These are phyloP conservation scores for Exophiala oligosperma DNA, from an alignment of 2,329 filamentous ascomycete genomes.

Conservation along the genomic window DNA sequence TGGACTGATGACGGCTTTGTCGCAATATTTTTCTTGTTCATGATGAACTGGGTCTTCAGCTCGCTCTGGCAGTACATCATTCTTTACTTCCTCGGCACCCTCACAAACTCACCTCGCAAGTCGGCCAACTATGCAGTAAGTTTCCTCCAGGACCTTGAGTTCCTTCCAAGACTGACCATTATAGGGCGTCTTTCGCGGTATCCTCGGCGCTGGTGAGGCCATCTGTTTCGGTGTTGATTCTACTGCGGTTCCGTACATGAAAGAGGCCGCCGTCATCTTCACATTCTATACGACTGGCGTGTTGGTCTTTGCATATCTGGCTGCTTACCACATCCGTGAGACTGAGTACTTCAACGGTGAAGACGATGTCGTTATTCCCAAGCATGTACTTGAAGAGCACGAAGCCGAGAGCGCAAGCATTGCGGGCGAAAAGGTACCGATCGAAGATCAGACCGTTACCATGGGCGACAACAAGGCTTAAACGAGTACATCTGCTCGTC, in stretches of 20 bases:
- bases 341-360: constrained; percentile 15
- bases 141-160: not conserved
- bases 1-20: constrained; percentile 13
- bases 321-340: constrained; percentile 7
- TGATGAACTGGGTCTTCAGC: constrained; percentile 10
- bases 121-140: constrained; percentile 15
- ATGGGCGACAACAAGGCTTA: constrained; percentile 4
- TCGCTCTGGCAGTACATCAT: constrained; percentile 10
- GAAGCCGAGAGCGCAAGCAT: not conserved
- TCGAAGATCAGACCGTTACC: not conserved
- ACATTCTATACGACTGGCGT: constrained; percentile 9
- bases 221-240: constrained; percentile 18
- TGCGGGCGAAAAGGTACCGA: not conserved
- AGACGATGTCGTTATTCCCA: constrained; percentile 14
- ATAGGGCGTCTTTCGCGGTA: constrained; percentile 9
- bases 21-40: constrained; percentile 13
- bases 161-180: not conserved
- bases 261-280: constrained; percentile 13
- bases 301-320: constrained; percentile 7
- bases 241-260: constrained; percentile 11
- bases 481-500: not conserved
- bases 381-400: constrained; percentile 13
- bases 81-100: constrained; percentile 11
- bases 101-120: constrained; percentile 14
- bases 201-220: constrained; percentile 13